These are phyloP conservation scores for Heterobasidion irregulare DNA, from an alignment of 1,284 basidiomycete genomes.

Conservation along the genomic window DNA sequence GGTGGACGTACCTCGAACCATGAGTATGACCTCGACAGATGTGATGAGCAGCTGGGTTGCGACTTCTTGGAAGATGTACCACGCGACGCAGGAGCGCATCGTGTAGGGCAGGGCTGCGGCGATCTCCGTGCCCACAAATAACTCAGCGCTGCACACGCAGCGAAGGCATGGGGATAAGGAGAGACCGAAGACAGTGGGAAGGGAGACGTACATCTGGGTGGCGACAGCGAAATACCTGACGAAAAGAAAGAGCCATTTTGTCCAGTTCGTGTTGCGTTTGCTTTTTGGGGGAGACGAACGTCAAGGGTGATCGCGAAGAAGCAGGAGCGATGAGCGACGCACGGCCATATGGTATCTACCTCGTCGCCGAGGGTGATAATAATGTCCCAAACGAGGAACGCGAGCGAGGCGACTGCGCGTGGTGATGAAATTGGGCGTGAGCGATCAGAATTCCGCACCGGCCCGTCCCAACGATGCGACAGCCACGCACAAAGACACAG, in stretches of 20 bases:
- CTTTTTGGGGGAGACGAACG: background rate
- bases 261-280: constrained; percentile 7
- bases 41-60: constrained; percentile 21
- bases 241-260: constrained; percentile 13
- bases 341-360: constrained; percentile 19
- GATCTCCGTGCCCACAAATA: constrained; percentile 8
- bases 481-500: no score
- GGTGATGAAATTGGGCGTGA: no score
- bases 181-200: no score
- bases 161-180: background rate
- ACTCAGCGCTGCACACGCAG: constrained; percentile 1
- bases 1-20: constrained; percentile 20
- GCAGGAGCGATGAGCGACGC: constrained; percentile 2
- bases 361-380: constrained; percentile 32
- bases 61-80: constrained; percentile 23
- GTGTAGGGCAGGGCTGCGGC: constrained; percentile 8
- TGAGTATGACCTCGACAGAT: constrained; percentile 22
- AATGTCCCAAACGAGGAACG: constrained; percentile 32
- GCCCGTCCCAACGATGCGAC: no score
- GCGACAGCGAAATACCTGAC: constrained; percentile 12
- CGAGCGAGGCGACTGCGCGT: constrained; percentile 27
- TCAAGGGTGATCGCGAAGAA: background rate
- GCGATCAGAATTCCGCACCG: no score
- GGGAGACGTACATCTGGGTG: constrained; percentile 9
- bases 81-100: constrained; percentile 15